Conservation (phyloP, 257 asterid genomes). For the Solanum clarkiae region DNA sequence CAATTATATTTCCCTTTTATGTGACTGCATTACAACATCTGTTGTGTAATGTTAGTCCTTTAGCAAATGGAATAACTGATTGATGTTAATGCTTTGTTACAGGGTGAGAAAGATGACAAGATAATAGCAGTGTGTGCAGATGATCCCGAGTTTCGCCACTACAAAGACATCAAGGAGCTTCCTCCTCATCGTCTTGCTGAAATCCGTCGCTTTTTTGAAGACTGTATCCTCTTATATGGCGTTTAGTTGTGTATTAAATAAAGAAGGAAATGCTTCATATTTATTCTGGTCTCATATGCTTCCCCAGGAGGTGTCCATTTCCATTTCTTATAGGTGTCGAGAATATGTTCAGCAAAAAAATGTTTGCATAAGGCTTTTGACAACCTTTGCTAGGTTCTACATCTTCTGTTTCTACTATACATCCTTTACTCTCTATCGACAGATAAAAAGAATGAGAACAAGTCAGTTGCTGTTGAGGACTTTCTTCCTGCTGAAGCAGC, state of each 20-base stretch:
- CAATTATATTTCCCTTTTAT: neutral
- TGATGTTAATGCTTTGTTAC: neutral
- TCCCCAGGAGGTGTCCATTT: neutral
- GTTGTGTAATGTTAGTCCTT: neutral
- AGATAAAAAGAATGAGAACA: slow-evolving; percentile 91
- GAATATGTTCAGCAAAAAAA: neutral
- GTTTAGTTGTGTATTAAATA: neutral
- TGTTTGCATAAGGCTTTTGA: neutral
- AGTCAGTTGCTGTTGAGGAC: slow-evolving; percentile 72
- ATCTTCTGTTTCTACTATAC: neutral
- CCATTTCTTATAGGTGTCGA: neutral
- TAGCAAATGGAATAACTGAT: neutral
- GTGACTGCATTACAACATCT: neutral
- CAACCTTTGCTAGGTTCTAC: neutral
- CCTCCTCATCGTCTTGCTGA: slow-evolving; percentile 93
- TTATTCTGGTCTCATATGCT: neutral
- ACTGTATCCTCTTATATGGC: slow-evolving; percentile 47
- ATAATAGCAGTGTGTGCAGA: slow-evolving; percentile 93
- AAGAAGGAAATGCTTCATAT: neutral
- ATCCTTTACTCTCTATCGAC: slow-evolving; percentile 24
- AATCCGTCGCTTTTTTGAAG: slow-evolving; percentile 91
- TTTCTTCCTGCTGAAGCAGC: slow-evolving; percentile 73
- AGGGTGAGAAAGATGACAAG: slow-evolving; percentile 93
- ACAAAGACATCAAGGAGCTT: slow-evolving; percentile 55
- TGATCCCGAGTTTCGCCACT: slow-evolving; percentile 81